These are phyloP conservation scores for Nakazawaea wyomingensis DNA, from an alignment of 805 yeast species.

Conservation along the genomic window DNA sequence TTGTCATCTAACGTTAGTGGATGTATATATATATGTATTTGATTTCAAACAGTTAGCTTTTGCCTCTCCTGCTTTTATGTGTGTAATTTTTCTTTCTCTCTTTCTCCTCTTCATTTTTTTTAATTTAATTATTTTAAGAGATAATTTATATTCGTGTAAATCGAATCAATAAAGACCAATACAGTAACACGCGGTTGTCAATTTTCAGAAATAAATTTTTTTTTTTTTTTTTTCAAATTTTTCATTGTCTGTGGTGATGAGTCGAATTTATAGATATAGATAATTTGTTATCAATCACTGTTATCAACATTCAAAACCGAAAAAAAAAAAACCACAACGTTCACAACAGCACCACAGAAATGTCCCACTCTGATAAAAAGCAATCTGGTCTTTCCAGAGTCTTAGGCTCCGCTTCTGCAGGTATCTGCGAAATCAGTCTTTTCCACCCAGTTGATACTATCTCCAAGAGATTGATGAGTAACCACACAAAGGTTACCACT, in stretches of 20 bases:
- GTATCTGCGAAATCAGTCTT: conserved; percentile 91
- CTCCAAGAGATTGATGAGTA: conserved; percentile 91
- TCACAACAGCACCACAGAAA: no score
- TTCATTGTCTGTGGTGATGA: background rate
- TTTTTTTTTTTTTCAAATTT: conserved; percentile 3
- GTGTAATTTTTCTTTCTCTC: background rate
- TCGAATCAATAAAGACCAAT: no score
- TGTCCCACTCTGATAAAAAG: conserved; percentile 54
- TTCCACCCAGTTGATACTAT: conserved; percentile 99
- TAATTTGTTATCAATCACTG: no score
- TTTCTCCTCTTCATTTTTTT: background rate
- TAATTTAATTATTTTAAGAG: no score
- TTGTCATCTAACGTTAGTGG: background rate
- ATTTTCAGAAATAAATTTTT: conserved; percentile 2
- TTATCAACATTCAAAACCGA: no score
- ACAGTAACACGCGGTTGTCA: conserved; percentile 8
- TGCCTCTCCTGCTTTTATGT: background rate
- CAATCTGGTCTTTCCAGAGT: conserved; percentile 88
- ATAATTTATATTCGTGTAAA: no score
- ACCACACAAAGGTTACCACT: conserved; percentile 62
- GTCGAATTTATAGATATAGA: no score
- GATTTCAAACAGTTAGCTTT: background rate
- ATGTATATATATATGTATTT: no score
- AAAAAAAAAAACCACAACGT: no score
- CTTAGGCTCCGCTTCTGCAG: conserved; percentile 97